phyloP scores from a whole-genome alignment of 805 yeast species.

The Myxozyma lipomycoides region DNA sequence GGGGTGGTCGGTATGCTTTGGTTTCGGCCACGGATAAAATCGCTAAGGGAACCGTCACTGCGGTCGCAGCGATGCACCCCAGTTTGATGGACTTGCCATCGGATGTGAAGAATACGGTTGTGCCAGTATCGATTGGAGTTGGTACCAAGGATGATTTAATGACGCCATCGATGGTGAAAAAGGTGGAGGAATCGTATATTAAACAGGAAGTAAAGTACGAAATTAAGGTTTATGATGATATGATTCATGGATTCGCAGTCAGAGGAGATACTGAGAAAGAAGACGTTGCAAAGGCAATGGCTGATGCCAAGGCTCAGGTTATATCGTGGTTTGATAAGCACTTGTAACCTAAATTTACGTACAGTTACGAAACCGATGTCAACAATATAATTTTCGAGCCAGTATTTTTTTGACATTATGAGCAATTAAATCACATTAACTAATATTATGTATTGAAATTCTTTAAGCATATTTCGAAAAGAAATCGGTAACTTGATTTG shows the following conservation, averaged over 20 bases:
- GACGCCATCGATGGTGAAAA: neutral
- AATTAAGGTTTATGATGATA: conserved; percentile 8
- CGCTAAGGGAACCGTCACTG: conserved; percentile 9
- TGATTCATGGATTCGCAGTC: conserved; percentile 22
- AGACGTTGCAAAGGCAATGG: conserved; percentile 16
- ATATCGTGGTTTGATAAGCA: neutral
- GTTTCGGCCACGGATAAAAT: conserved; percentile 3
- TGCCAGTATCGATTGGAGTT: conserved; percentile 12
- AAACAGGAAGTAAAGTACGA: conserved; percentile 7
- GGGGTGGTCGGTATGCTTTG: conserved; percentile 22
- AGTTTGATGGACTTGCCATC: conserved; percentile 9
- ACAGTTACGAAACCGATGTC: too few species aligned
- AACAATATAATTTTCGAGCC: too few species aligned
- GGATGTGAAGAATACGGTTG: conserved; percentile 11
- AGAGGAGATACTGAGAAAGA: conserved; percentile 9
- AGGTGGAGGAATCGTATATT: neutral
- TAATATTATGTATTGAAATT: too few species aligned
- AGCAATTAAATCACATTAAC: too few species aligned
- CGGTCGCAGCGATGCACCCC: conserved; percentile 21
- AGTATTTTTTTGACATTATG: too few species aligned
- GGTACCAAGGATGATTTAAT: conserved; percentile 14
- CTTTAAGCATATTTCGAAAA: neutral
- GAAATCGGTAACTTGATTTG: neutral
- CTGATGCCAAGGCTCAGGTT: conserved; percentile 8
- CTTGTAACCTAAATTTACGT: neutral